Conservation (phyloP, 148 eudicot species). For the Arctostaphylos glauca region DNA sequence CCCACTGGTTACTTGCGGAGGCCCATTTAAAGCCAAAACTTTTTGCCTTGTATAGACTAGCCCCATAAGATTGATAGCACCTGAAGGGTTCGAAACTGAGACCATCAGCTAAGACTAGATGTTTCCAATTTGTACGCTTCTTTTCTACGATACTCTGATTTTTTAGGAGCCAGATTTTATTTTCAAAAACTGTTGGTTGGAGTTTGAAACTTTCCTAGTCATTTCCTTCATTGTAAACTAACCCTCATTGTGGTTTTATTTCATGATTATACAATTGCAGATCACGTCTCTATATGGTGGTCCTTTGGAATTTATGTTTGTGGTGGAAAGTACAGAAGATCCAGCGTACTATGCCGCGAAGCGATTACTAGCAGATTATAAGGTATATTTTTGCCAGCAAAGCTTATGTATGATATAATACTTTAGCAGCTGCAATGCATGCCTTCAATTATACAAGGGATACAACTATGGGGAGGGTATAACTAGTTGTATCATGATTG, state of each 20-base stretch:
- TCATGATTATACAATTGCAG: constrained; percentile 39
- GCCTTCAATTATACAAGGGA: neutral
- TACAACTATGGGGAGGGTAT: neutral
- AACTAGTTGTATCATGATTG: neutral
- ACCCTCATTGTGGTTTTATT: constrained; percentile 1
- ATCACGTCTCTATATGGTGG: constrained; percentile 89
- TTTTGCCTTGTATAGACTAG: too few species aligned
- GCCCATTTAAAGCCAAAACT: too few species aligned
- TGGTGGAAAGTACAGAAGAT: constrained; percentile 85
- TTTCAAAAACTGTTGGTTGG: neutral
- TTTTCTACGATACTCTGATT: neutral
- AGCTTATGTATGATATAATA: constrained; percentile 10
- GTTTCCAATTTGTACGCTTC: neutral
- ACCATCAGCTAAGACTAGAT: neutral
- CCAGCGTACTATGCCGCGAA: constrained; percentile 79
- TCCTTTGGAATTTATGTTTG: constrained; percentile 76
- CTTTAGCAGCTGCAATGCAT: neutral
- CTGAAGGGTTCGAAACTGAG: too few species aligned
- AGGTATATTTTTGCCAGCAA: constrained; percentile 38
- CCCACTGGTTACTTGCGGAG: too few species aligned
- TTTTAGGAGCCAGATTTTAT: neutral
- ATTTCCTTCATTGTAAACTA: neutral
- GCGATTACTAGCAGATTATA: constrained; percentile 56
- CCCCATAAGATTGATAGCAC: too few species aligned
- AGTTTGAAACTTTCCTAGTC: neutral